phyloP scores from a whole-genome alignment of 148 eudicot genomes.

The Fagopyrum esculentum region DNA sequence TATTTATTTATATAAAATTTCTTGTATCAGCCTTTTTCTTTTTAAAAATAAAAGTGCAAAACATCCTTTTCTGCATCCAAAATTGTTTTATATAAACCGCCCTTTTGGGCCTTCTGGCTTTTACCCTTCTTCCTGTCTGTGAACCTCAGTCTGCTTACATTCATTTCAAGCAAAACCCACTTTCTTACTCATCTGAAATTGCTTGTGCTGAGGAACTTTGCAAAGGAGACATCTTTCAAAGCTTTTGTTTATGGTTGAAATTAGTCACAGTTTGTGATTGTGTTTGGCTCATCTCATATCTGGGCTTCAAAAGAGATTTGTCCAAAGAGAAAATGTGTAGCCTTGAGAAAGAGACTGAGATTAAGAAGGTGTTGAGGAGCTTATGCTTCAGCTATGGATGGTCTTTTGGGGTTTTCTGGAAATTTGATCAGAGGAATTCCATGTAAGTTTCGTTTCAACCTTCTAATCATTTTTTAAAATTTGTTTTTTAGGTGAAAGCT shows the following conservation, averaged over 20 bases:
- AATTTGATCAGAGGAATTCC: constrained; percentile 58
- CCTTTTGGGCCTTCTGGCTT: neutral
- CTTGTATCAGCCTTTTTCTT: neutral
- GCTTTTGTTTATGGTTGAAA: constrained; percentile 3
- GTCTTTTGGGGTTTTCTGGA: constrained; percentile 86
- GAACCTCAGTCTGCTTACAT: neutral
- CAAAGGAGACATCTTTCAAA: neutral
- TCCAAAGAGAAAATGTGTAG: neutral
- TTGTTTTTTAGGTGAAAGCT: neutral
- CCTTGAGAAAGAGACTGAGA: constrained; percentile 5
- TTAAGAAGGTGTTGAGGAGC: constrained; percentile 42
- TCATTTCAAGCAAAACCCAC: constrained; percentile 8
- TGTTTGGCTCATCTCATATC: neutral
- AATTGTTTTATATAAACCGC: constrained; percentile 2
- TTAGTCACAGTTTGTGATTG: neutral
- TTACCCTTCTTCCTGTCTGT: neutral
- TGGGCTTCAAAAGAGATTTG: neutral
- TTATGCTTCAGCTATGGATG: constrained; percentile 63
- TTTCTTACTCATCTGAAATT: neutral
- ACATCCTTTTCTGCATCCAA: neutral
- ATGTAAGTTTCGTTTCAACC: constrained; percentile 36
- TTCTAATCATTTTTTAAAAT: neutral
- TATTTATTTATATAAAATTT: neutral
- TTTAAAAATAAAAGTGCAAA: neutral
- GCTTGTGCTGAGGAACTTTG: constrained; percentile 5